These are phyloP conservation scores for Pistacia integerrima DNA, from an alignment of 345 rosid genomes.

Conservation along the genomic window DNA sequence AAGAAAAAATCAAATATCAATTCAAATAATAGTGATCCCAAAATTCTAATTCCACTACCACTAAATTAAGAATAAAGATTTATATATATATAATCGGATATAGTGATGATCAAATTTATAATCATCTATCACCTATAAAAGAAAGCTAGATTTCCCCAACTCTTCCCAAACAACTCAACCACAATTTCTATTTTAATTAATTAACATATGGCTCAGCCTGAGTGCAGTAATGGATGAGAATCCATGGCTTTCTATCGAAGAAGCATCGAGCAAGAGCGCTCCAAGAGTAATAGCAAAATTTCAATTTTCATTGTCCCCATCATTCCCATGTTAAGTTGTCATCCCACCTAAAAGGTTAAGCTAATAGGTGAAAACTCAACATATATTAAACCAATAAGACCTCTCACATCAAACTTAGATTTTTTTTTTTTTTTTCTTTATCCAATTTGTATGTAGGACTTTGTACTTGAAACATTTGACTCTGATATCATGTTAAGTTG, in stretches of 20 bases:
- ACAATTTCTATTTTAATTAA: no score
- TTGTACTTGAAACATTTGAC: no score
- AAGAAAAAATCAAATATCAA: no score
- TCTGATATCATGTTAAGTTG: no score
- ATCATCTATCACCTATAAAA: neutral
- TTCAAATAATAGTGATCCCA: neutral
- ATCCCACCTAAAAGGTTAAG: no score
- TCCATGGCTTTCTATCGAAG: neutral
- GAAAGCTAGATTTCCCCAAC: neutral
- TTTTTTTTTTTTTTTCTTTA: no score
- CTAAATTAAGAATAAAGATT: neutral
- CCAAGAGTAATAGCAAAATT: neutral
- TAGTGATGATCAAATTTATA: neutral
- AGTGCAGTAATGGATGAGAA: neutral
- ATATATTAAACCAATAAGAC: no score
- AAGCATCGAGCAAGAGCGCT: neutral
- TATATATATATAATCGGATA: no score
- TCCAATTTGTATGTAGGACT: no score
- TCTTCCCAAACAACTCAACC: neutral
- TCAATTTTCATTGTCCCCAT: neutral
- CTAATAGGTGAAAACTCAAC: no score
- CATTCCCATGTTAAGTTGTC: no score
- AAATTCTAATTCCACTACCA: neutral
- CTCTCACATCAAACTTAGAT: no score
- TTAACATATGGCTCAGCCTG: neutral